Base-by-base conservation (phyloP, 192 early-diverging fungal genomes). In the Phlyctochytrium arcticum region DNA sequence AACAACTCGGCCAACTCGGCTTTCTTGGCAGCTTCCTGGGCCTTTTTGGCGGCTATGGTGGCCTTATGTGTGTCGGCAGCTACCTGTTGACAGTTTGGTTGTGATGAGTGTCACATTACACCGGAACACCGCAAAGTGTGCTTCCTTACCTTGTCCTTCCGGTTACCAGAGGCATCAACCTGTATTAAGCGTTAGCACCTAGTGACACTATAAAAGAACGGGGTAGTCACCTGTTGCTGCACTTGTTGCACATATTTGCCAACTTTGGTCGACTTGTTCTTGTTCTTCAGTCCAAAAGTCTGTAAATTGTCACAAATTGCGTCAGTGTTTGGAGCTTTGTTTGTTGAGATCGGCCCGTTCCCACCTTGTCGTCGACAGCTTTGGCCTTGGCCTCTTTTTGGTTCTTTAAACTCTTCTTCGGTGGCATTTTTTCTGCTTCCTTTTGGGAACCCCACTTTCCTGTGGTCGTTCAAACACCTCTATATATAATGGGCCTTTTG, bases 251-350 rank as follows among this genome's bases (percentile, higher is more conserved):
- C 92, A 86, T 91, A 96, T 54, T 90, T 82, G 3, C 65, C 31
- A 26, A 95, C 93, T 76, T 99, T 99, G 55, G 82, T 82, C 27
- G 92, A 95, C 62, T 92, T 94, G 80, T 98, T 97, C 76, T 98
- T 98, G 83, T 98, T 98, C 71, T 99, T 99, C 46, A 99, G 80
- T 39, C 97, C 94, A 80, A 99, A 97, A 44, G 94, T 97, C 84
- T 95, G 8, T 10, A 32, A 8, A n/a, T 21, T 21, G 9, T 6
- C 2, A 29, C 50, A 48, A 57, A 33, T 31, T 12, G 54, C 26
- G 33, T 64, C 10, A 0, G 9, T 24, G 2, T 21, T 51, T 17
- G 15, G 31, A 53, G 5, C 48, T 39, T 24, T 21, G 33, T n/a
- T 47, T 19, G 48, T 58, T 61, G 30, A 29, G 8, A 6, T 6